These are phyloP conservation scores for Eimeria sp. DNA, from an alignment of 169 alveolate genomes.

Conservation along the genomic window DNA sequence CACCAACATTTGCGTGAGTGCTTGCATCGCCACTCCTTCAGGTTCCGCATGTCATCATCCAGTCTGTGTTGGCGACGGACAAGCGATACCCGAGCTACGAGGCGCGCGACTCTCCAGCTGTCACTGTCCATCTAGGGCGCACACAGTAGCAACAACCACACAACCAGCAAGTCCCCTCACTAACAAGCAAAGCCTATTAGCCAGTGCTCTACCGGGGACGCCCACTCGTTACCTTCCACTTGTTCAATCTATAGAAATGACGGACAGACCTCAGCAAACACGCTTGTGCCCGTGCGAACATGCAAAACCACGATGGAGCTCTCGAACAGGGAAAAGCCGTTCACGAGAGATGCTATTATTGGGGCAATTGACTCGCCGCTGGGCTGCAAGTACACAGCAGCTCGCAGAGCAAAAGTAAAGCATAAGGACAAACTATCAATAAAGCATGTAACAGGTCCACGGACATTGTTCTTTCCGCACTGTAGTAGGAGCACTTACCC, in stretches of 20 bases:
- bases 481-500: background rate
- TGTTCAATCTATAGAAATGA: background rate
- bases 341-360: constrained; percentile 87
- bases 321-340: constrained; percentile 89
- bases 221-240: background rate
- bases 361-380: constrained; percentile 88
- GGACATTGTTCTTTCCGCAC: background rate
- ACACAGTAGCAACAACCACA: background rate
- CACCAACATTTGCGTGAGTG: constrained; percentile 88
- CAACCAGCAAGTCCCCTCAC: background rate
- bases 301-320: constrained; percentile 87
- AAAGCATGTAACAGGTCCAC: background rate
- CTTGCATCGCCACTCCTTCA: constrained; percentile 88
- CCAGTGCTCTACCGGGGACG: background rate
- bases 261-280: constrained; percentile 87
- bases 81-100: constrained; percentile 88
- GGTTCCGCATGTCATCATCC: constrained; percentile 84
- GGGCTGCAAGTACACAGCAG: constrained; percentile 73
- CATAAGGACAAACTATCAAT: background rate
- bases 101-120: constrained; percentile 88
- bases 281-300: constrained; percentile 89
- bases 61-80: constrained; percentile 86
- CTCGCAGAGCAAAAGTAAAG: background rate
- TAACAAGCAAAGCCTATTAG: background rate
- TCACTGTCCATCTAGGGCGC: constrained; percentile 87